Evolutionary conservation across 2,329 filamentous ascomycete genomes (phyloP).

Genomic region (Colletotrichum tanaceti): DNA sequence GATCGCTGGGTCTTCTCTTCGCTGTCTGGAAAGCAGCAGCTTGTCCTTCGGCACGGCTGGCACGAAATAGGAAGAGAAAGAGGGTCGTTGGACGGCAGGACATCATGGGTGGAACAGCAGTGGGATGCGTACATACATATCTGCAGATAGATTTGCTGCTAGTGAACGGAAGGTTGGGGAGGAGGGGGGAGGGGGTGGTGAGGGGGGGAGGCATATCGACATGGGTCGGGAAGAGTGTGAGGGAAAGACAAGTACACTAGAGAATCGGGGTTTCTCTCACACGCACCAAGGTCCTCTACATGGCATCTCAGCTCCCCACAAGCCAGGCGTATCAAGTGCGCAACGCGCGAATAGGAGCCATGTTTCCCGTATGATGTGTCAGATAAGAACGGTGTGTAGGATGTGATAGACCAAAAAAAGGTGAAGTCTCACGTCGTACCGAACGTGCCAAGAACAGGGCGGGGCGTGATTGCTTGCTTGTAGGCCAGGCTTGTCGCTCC

Average conservation of each 20-base stretch:
- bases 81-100: slow-evolving; percentile 34
- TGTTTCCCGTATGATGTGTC: slow-evolving; percentile 31
- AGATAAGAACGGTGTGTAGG: slow-evolving; percentile 36
- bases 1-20: slow-evolving; percentile 39
- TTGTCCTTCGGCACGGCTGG: slow-evolving; percentile 24
- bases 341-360: slow-evolving; percentile 24
- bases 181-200: no score
- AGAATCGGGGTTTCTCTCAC: slow-evolving; percentile 39
- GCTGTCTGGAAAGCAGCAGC: slow-evolving; percentile 35
- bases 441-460: slow-evolving; percentile 20
- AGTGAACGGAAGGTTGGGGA: slow-evolving; percentile 32
- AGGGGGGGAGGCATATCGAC: slow-evolving; percentile 11
- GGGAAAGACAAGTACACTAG: slow-evolving; percentile 32
- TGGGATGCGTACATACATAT: slow-evolving; percentile 41
- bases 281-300: slow-evolving; percentile 39
- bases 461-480: slow-evolving; percentile 11
- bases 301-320: slow-evolving; percentile 39
- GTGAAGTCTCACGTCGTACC: slow-evolving; percentile 39
- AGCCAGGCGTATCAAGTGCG: slow-evolving; percentile 31
- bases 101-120: slow-evolving; percentile 24
- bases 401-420: slow-evolving; percentile 23
- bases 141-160: slow-evolving; percentile 39
- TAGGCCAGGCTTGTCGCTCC: background rate
- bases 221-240: slow-evolving; percentile 29
- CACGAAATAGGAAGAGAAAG: slow-evolving; percentile 29